phyloP scores from a whole-genome alignment of 805 yeast species.

The Ogataea sp. region DNA sequence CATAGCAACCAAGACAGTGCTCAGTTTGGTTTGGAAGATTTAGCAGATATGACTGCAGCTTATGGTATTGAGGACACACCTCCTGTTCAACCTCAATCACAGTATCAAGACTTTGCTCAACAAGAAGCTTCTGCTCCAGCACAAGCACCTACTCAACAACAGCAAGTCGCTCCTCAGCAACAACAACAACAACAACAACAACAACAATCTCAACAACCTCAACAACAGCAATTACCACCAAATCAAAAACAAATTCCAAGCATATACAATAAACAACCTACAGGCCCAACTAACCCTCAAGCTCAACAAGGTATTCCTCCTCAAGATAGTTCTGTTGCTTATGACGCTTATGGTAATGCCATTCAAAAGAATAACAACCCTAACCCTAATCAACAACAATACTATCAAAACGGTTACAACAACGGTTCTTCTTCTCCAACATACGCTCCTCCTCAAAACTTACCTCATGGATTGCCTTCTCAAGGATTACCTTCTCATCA shows the following conservation, averaged over 20 bases:
- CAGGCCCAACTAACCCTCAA: too few species aligned
- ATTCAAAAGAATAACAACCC: slow-evolving; percentile 8
- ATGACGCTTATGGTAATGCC: neutral
- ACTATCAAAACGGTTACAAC: slow-evolving; percentile 1
- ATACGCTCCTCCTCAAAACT: slow-evolving; percentile 18
- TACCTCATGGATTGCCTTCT: slow-evolving; percentile 26
- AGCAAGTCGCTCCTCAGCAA: neutral
- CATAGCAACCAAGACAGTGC: slow-evolving; percentile 10
- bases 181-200: slow-evolving; percentile 5
- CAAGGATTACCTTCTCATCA: slow-evolving; percentile 25
- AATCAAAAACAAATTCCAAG: slow-evolving; percentile 11
- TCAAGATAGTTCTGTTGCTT: too few species aligned
- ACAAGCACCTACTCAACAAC: too few species aligned
- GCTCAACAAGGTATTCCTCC: slow-evolving; percentile 13
- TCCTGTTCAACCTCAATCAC: slow-evolving; percentile 9
- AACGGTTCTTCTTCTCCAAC: slow-evolving; percentile 21
- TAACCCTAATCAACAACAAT: slow-evolving; percentile 5
- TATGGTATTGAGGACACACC: slow-evolving; percentile 21
- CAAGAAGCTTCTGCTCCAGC: slow-evolving; percentile 1
- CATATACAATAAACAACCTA: slow-evolving; percentile 10
- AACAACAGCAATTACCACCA: neutral
- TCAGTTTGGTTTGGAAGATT: slow-evolving; percentile 23
- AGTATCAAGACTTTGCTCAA: slow-evolving; percentile 10
- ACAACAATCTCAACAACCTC: slow-evolving; percentile 1
- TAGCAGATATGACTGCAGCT: slow-evolving; percentile 23